Evolutionary conservation across 306 rosid genomes (phyloP).

Genomic region (Echinosophora koreensis): DNA sequence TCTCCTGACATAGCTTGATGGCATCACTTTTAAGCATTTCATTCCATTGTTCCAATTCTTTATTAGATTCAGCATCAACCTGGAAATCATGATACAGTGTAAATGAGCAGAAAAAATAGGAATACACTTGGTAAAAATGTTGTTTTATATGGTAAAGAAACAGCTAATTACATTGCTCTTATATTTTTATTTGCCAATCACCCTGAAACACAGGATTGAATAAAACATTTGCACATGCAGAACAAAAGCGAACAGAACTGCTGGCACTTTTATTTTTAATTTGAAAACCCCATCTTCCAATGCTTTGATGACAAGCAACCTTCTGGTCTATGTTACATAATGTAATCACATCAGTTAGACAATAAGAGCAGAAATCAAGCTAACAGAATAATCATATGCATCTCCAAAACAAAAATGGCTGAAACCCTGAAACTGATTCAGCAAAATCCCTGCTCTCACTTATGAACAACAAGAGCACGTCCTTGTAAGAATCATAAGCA

Average conservation of each 20-base stretch:
- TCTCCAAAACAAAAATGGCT: slow-evolving; percentile 4
- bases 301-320: slow-evolving; percentile 22
- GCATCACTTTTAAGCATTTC: slow-evolving; percentile 93
- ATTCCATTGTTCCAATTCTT: slow-evolving; percentile 97
- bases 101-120: not conserved
- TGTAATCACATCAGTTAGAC: not conserved
- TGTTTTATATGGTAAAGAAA: slow-evolving; percentile 26
- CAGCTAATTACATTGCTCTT: slow-evolving; percentile 9
- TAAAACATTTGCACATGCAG: slow-evolving; percentile 21
- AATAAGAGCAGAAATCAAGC: slow-evolving; percentile 1
- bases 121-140: not conserved
- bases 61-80: slow-evolving; percentile 89
- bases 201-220: slow-evolving; percentile 17
- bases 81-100: slow-evolving; percentile 46
- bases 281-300: slow-evolving; percentile 9
- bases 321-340: slow-evolving; percentile 13
- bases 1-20: slow-evolving; percentile 87
- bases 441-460: slow-evolving; percentile 19
- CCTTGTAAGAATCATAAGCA: slow-evolving; percentile 15
- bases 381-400: not conserved
- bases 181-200: slow-evolving; percentile 14
- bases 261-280: not conserved
- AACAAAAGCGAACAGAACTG: slow-evolving; percentile 11
- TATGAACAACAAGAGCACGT: slow-evolving; percentile 9
- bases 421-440: not conserved